A percentile compares a stretch with the other conserved stretches of the same genome.
Evolutionary conservation across 345 rosid species (phyloP).

Genomic region (Populus nigra): DNA sequence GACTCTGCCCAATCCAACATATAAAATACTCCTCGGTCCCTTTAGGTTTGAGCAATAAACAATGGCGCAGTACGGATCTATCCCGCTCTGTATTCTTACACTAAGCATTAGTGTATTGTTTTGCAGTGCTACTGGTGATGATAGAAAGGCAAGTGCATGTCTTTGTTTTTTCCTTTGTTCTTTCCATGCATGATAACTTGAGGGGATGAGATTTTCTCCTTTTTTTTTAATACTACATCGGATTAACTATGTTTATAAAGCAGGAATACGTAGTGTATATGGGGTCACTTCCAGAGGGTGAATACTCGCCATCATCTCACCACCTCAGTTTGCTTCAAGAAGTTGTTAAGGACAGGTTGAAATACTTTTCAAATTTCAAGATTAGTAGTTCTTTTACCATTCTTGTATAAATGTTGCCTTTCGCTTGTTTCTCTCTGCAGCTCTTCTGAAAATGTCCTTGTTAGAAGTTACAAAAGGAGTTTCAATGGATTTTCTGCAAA

Average conservation of each 20-base stretch:
- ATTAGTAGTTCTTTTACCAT: background rate
- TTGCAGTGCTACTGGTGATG: background rate
- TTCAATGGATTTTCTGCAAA: background rate
- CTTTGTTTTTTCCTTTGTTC: background rate
- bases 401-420: background rate
- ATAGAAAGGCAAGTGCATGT: constrained; percentile 3
- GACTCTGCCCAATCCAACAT: background rate
- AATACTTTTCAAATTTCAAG: background rate
- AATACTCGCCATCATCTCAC: background rate
- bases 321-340: background rate
- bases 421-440: background rate
- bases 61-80: background rate
- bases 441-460: background rate
- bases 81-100: background rate
- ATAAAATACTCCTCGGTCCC: background rate
- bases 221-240: background rate
- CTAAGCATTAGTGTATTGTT: background rate
- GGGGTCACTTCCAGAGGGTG: constrained; percentile 3
- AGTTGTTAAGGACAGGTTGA: background rate
- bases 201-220: no score
- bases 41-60: background rate
- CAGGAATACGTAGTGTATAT: constrained; percentile 1
- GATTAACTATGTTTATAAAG: background rate
- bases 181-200: no score
- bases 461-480: background rate